Percentiles rank a stretch among this genome's conserved stretches.
Evolutionary conservation across 2,329 filamentous ascomycete species (phyloP).

Genomic region (Chaetomiaceae sp.): DNA sequence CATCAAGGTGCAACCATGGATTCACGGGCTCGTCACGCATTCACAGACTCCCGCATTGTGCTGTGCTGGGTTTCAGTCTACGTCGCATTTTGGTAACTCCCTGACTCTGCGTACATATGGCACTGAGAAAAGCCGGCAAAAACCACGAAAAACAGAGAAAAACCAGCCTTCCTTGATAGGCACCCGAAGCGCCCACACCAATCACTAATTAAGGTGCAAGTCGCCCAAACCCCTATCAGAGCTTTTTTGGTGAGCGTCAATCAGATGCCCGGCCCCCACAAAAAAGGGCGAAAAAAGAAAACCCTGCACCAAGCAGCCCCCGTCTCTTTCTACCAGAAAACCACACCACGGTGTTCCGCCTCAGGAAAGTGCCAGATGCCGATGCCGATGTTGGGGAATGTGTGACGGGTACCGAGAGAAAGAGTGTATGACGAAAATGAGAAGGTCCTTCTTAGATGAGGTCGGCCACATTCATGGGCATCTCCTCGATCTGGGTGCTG

Average conservation of each 20-base stretch:
- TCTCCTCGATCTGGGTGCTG: slow-evolving; percentile 99
- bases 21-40: no score
- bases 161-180: slow-evolving; percentile 25
- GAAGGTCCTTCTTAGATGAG: slow-evolving; percentile 54
- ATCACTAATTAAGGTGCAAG: slow-evolving; percentile 25
- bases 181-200: slow-evolving; percentile 25
- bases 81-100: slow-evolving; percentile 28
- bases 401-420: slow-evolving; percentile 23
- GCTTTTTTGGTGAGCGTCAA: slow-evolving; percentile 23
- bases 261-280: slow-evolving; percentile 24
- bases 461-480: slow-evolving; percentile 91
- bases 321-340: slow-evolving; percentile 21
- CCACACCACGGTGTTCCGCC: slow-evolving; percentile 20
- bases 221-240: slow-evolving; percentile 21
- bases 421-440: slow-evolving; percentile 19
- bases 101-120: slow-evolving; percentile 27
- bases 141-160: slow-evolving; percentile 21
- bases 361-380: slow-evolving; percentile 20
- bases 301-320: slow-evolving; percentile 17
- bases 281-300: slow-evolving; percentile 19
- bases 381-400: slow-evolving; percentile 21
- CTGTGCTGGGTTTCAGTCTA: slow-evolving; percentile 25
- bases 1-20: no score
- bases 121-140: slow-evolving; percentile 21
- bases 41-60: no score